These are phyloP conservation scores for Candida caryicola DNA, from an alignment of 805 yeast species.

Conservation along the genomic window DNA sequence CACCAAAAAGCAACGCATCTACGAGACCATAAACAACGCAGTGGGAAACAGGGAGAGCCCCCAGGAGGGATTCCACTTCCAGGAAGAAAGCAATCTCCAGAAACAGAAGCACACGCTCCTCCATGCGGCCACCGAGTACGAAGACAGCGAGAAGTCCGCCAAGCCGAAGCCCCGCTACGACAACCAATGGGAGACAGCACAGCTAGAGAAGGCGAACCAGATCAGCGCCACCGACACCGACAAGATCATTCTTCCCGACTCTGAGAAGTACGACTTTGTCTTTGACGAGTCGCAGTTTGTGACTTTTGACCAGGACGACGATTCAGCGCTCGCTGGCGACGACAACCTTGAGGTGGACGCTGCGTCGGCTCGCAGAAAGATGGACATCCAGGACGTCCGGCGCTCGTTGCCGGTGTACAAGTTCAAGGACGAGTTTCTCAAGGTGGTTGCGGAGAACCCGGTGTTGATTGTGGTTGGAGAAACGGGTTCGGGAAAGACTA, in stretches of 20 bases:
- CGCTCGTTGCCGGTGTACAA: slow-evolving; percentile 73
- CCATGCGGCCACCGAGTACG: slow-evolving; percentile 30
- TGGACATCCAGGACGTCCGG: slow-evolving; percentile 42
- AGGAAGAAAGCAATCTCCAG: slow-evolving; percentile 22
- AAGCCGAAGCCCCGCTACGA: slow-evolving; percentile 20
- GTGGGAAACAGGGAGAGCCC: background rate
- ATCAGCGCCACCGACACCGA: slow-evolving; percentile 27
- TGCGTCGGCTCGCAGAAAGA: slow-evolving; percentile 5
- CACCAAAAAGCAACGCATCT: slow-evolving; percentile 16
- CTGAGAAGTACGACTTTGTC: slow-evolving; percentile 65
- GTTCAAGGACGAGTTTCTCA: slow-evolving; percentile 57
- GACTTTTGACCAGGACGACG: slow-evolving; percentile 49
- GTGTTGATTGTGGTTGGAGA: slow-evolving; percentile 78
- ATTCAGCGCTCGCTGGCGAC: slow-evolving; percentile 15
- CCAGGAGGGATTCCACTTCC: slow-evolving; percentile 2
- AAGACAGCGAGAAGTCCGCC: slow-evolving; percentile 17
- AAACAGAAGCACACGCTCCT: slow-evolving; percentile 54
- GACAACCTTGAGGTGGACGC: slow-evolving; percentile 30
- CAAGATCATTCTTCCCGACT: slow-evolving; percentile 40
- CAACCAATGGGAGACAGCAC: slow-evolving; percentile 54
- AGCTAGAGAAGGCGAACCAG: slow-evolving; percentile 41
- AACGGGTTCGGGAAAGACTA: slow-evolving; percentile 93
- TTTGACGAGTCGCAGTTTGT: slow-evolving; percentile 66
- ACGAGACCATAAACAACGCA: slow-evolving; percentile 13
- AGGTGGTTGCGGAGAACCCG: slow-evolving; percentile 60